These are phyloP conservation scores for Nidularia pulvinata DNA, from an alignment of 768 basidiomycete genomes.

Conservation along the genomic window DNA sequence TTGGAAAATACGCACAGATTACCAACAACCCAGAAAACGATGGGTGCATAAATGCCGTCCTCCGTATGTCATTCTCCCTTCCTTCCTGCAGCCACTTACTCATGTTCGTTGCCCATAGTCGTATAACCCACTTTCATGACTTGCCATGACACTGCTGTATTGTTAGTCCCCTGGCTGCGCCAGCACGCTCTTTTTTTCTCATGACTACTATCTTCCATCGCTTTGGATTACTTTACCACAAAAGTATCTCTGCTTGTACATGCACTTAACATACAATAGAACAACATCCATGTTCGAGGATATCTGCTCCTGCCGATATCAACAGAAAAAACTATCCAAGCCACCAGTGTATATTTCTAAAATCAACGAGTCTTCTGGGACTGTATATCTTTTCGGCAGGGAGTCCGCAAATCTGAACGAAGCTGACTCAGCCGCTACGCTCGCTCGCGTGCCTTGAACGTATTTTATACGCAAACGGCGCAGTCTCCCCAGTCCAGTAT, in stretches of 20 bases:
- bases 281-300: no score
- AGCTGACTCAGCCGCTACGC: no score
- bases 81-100: not conserved
- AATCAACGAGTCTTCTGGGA: not conserved
- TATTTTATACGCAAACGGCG: no score
- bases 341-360: not conserved
- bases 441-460: no score
- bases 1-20: constrained; percentile 92
- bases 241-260: not conserved
- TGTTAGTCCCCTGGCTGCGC: not conserved
- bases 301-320: no score
- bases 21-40: constrained; percentile 97
- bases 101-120: not conserved
- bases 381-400: no score
- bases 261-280: not conserved
- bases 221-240: not conserved
- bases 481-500: no score
- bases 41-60: constrained; percentile 94
- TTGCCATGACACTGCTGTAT: constrained; percentile 1
- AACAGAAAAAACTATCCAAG: no score
- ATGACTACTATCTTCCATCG: not conserved
- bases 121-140: constrained; percentile 1
- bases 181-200: not conserved
- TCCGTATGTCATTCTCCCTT: constrained; percentile 55
- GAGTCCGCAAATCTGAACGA: no score